Base-by-base conservation (phyloP, 1,139 yeast genomes). In the Yarrowia galli region DNA sequence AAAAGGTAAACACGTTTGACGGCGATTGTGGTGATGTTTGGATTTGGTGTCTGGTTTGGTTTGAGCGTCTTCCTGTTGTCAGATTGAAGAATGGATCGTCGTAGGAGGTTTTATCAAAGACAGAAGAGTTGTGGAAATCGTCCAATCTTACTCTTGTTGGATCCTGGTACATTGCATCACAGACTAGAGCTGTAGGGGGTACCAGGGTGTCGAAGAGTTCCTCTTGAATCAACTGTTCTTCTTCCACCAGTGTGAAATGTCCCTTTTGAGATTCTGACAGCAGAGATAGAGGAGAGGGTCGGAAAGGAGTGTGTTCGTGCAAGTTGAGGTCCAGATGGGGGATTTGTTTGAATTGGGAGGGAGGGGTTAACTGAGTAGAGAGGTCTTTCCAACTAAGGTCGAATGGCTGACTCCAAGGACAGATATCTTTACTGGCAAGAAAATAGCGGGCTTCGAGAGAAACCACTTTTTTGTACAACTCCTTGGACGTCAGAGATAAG, bases 361-460 rank as follows among this genome's bases (percentile, higher is more conserved):
- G 35, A 3, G 46, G 61, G 16, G 18, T 8, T 3, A 54, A 48
- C 3, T 38, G n/a, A 3, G 18, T 25, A 1, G 46, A n/a, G 1
- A 54, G 22, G 8, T 40, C 18, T n/a, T 40, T 40, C 61, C 61
- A 54, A 40, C 32, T 18, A 3, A 6, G 25, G 32, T 28, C 32
- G 12, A 54, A 54, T 23, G 61, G 61, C 8, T 54, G 61, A 18
- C 61, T 54, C 61, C 61, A 54, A 5, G 61, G 61, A 54, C 61
- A 54, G 25, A 54, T 40, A 8, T 54, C 46, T 25, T 54, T 54
- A 48, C 42, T 10, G 10, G 18, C 23, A 3, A 54, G 46, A 12
- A 54, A 54, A 32, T 23, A 18, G 8, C 18, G n/a, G 0, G 61
- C 61, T 9, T 54, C 61, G 10, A 40, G 13, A 7, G 28, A 6